Percentiles rank a stretch among this genome's conserved stretches.
Conservation (phyloP, 306 rosid genomes). For the Dryas drummondii region DNA sequence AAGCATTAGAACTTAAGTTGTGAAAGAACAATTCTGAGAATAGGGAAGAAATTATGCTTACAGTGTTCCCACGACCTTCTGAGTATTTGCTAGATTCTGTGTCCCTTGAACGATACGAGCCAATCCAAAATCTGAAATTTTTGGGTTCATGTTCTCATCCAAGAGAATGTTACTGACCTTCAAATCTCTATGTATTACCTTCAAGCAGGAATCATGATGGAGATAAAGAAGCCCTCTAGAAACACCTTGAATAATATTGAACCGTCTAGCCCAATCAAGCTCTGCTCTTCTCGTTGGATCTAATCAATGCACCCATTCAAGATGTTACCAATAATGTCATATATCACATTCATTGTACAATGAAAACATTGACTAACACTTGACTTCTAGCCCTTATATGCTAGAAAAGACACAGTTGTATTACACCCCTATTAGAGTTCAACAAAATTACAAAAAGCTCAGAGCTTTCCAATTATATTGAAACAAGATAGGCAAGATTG, state of each 20-base stretch:
- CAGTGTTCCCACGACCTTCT: constrained; percentile 36
- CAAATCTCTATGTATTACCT: constrained; percentile 29
- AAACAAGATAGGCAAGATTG: background rate
- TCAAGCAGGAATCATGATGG: constrained; percentile 25
- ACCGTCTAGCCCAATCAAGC: constrained; percentile 26
- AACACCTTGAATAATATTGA: constrained; percentile 24
- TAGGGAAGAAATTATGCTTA: no score
- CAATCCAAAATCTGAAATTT: constrained; percentile 43
- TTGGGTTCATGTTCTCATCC: constrained; percentile 35
- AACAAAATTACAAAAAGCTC: no score
- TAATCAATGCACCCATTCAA: background rate
- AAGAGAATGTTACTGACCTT: constrained; percentile 34
- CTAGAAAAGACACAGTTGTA: background rate
- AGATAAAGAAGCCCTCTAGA: constrained; percentile 35
- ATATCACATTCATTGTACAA: background rate
- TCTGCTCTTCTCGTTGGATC: constrained; percentile 9
- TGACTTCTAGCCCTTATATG: background rate
- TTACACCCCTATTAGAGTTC: background rate
- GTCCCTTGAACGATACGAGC: constrained; percentile 23
- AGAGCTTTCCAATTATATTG: no score
- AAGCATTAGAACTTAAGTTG: no score
- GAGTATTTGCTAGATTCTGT: constrained; percentile 13
- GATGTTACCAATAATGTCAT: background rate
- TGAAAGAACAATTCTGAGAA: no score
- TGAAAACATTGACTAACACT: background rate